Percentiles rank a stretch among this genome's conserved stretches.
Conservation (phyloP, 1,284 basidiomycete species). For the Malassezia dermatis region DNA sequence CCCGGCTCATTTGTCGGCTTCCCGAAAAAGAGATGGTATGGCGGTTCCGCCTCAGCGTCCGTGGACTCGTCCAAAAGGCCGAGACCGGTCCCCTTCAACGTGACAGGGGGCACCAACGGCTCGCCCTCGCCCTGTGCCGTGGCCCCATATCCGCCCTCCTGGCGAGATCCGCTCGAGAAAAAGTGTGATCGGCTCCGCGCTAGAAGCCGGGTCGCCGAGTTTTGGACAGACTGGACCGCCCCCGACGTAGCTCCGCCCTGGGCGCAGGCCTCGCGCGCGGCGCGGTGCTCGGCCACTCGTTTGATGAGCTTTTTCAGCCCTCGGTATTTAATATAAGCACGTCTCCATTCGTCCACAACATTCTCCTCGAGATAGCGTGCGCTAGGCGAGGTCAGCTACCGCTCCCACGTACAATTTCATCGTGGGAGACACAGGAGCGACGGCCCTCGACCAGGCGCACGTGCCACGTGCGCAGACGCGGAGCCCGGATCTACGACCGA, state of each 20-base stretch:
- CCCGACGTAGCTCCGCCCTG: neutral
- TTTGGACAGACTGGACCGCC: neutral
- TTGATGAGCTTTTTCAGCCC: constrained; percentile 49
- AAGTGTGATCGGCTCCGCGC: neutral
- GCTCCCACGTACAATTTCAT: constrained; percentile 17
- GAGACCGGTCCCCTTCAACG: constrained; percentile 23
- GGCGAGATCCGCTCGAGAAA: neutral
- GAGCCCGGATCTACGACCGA: neutral
- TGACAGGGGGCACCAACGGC: constrained; percentile 16
- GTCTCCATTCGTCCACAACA: constrained; percentile 43
- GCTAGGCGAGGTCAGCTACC: neutral
- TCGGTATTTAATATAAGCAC: constrained; percentile 46
- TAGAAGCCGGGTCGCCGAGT: neutral
- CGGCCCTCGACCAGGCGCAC: neutral
- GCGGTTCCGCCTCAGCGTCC: neutral
- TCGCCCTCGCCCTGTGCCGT: neutral
- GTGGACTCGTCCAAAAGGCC: constrained; percentile 11
- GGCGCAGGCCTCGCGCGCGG: neutral
- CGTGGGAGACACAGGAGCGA: neutral
- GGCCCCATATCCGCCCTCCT: constrained; percentile 3
- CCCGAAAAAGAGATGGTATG: neutral
- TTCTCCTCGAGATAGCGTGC: constrained; percentile 41
- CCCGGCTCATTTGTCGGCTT: neutral
- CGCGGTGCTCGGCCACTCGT: constrained; percentile 30
- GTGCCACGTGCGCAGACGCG: neutral